Evolutionary conservation across 2,329 filamentous ascomycete species (phyloP), one percentile per base, ranked within the genome.

Genomic region (Ceratocystis cubensis): DNA sequence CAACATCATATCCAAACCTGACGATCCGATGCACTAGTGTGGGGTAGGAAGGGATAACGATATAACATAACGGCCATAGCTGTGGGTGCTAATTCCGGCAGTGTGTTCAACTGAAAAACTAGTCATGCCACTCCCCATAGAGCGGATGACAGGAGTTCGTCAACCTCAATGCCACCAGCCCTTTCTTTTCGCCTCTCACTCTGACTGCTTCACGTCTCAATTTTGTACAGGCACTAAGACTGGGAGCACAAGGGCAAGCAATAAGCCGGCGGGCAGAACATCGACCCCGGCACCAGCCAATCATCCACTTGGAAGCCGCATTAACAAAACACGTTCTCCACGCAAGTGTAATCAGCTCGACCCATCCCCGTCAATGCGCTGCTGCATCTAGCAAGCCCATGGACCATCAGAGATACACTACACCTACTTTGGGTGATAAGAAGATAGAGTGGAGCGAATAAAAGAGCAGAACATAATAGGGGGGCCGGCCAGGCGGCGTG

Each of bases 11-110:
- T 59, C 13, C 28, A 59, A 59, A 33, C 8, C 25, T 59, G 53
- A 33, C 25, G 53, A 59, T 59, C 53, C 53, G 53, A 59, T 59
- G 25, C 53, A 59, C 28, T 59, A 6, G 53, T 59, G 53, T 59
- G 53, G 53, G 53, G 53, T 33, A 17, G 5, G 1, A 53, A 25
- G 15, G 20, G 48, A 25, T 5, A 17, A n/a, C 45, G 48, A 25
- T 25, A 50, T 13, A 10, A 50, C 48, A 50, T 53, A 13, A 15
- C 45, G 45, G n/a, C 20, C 20, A 25, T 25, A 53, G 3, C 13
- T 28, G 48, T 1, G 20, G 5, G 10, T 41, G 37, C 1, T 41
- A 13, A 41, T 3, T 13, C 37, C 37, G 8, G 8, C 8, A 41
- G 10, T 15, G 20, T 1, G 48, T 13, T 48, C 15, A 22, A 20